A percentile compares a stretch with the other conserved stretches of the same genome.
Evolutionary conservation across 2,329 filamentous ascomycete genomes (phyloP).

Genomic region (Cryphonectria radicalis): DNA sequence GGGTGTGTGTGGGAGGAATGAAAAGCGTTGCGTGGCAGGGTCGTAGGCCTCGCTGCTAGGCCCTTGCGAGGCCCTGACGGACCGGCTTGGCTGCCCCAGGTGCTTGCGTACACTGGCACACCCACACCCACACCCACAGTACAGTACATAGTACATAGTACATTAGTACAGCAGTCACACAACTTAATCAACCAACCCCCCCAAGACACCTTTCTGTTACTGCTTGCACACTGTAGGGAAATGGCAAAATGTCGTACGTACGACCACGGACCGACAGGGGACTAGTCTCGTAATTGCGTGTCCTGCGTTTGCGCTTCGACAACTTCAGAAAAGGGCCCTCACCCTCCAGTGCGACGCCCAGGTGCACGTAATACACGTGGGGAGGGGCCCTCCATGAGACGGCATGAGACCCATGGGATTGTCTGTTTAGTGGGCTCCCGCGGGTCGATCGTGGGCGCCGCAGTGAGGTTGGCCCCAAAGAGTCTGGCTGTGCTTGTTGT

Average conservation of each 20-base stretch:
- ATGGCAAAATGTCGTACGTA: constrained; percentile 19
- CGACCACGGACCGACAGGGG: constrained; percentile 18
- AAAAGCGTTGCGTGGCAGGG: constrained; percentile 16
- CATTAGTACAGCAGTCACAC: background rate
- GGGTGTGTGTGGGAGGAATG: background rate
- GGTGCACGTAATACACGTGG: constrained; percentile 25
- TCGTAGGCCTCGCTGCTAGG: constrained; percentile 3
- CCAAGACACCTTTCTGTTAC: too few species aligned
- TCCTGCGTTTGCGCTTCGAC: constrained; percentile 14
- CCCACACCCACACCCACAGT: background rate
- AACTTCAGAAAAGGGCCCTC: background rate
- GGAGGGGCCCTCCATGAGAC: constrained; percentile 2
- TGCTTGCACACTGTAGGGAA: background rate
- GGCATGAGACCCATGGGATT: background rate
- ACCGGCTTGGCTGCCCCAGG: background rate
- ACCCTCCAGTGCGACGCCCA: constrained; percentile 1
- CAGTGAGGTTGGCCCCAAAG: background rate
- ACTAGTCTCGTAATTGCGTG: constrained; percentile 26
- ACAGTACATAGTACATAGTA: background rate
- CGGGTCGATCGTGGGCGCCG: constrained; percentile 1
- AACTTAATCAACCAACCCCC: too few species aligned
- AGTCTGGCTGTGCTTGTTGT: background rate
- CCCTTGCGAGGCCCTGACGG: background rate
- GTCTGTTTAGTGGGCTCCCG: background rate
- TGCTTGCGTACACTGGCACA: constrained; percentile 21